Percentiles rank a stretch among this genome's conserved stretches.
Evolutionary conservation across 768 basidiomycete genomes (phyloP).

Genomic region (Agaricus bisporus): DNA sequence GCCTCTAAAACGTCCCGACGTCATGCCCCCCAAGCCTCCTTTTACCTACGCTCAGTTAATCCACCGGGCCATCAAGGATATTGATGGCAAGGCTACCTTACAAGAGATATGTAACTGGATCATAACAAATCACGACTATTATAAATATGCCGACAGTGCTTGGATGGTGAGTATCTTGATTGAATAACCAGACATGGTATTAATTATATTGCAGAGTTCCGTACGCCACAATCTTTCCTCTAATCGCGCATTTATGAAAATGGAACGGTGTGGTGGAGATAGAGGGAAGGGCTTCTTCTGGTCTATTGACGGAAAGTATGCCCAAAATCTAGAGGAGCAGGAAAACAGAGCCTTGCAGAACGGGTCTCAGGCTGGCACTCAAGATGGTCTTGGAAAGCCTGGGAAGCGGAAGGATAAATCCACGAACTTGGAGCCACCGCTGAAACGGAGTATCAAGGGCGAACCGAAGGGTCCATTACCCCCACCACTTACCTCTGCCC

Average conservation of each 20-base stretch:
- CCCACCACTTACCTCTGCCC: conserved; percentile 64
- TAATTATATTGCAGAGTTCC: conserved; percentile 58
- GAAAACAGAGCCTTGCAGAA: conserved; percentile 46
- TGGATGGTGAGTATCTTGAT: conserved; percentile 72
- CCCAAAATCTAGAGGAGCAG: conserved; percentile 66
- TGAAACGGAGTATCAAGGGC: conserved; percentile 67
- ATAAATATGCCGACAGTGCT: conserved; percentile 77
- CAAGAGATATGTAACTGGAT: conserved; percentile 94
- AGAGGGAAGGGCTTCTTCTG: conserved; percentile 91
- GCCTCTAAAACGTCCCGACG: conserved; percentile 51
- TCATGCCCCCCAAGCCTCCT: conserved; percentile 85
- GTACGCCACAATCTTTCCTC: conserved; percentile 95
- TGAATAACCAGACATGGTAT: conserved; percentile 10
- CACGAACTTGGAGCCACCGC: conserved; percentile 49
- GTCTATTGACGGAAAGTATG: conserved; percentile 76
- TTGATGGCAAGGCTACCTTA: conserved; percentile 81
- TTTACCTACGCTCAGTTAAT: conserved; percentile 91
- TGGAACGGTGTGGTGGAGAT: conserved; percentile 79
- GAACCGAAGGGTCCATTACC: conserved; percentile 57
- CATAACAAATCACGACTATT: conserved; percentile 83
- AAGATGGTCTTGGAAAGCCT: conserved; percentile 26
- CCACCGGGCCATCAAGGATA: conserved; percentile 77
- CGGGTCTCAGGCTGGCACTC: conserved; percentile 26
- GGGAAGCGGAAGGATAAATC: conserved; percentile 59
- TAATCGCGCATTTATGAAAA: conserved; percentile 85